A percentile compares a stretch with the other conserved stretches of the same genome.
Evolutionary conservation across 345 rosid species (phyloP).

Genomic region (Geranium brycei): DNA sequence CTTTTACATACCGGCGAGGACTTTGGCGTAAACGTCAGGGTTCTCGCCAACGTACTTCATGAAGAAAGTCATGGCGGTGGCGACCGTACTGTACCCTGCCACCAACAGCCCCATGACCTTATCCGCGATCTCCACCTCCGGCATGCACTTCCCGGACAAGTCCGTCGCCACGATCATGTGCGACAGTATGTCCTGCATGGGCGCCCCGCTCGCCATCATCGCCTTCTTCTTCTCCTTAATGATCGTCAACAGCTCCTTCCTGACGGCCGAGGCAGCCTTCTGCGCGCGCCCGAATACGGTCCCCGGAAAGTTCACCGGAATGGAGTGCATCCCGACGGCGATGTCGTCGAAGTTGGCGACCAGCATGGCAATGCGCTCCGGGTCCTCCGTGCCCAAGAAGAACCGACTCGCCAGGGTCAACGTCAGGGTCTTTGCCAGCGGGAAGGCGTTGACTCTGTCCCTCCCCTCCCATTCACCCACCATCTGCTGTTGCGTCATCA

Average conservation of each 20-base stretch:
- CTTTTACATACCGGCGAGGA: constrained; percentile 15
- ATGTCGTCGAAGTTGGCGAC: constrained; percentile 27
- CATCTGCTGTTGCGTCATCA: constrained; percentile 33
- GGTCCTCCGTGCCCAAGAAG: constrained; percentile 35
- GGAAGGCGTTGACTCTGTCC: constrained; percentile 17
- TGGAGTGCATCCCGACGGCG: constrained; percentile 35
- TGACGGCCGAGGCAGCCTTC: constrained; percentile 21
- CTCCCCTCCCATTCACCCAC: constrained; percentile 29
- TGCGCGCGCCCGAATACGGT: constrained; percentile 27
- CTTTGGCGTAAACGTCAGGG: constrained; percentile 27
- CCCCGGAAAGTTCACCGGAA: constrained; percentile 30
- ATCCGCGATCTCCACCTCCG: constrained; percentile 39
- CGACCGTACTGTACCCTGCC: constrained; percentile 48
- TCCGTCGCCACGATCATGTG: constrained; percentile 29
- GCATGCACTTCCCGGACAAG: constrained; percentile 26
- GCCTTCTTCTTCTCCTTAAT: constrained; percentile 29
- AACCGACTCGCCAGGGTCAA: constrained; percentile 37
- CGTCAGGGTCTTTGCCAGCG: constrained; percentile 31
- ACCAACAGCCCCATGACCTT: constrained; percentile 42
- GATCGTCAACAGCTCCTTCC: constrained; percentile 22
- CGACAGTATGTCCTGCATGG: constrained; percentile 22
- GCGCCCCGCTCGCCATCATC: constrained; percentile 15
- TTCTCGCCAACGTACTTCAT: constrained; percentile 48
- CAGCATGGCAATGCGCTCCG: constrained; percentile 28
- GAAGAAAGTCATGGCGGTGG: constrained; percentile 42